A percentile compares a stretch with the other conserved stretches of the same genome.
These are phyloP conservation scores for Podaxis rugospora DNA, from an alignment of 768 basidiomycete genomes.

Conservation along the genomic window DNA sequence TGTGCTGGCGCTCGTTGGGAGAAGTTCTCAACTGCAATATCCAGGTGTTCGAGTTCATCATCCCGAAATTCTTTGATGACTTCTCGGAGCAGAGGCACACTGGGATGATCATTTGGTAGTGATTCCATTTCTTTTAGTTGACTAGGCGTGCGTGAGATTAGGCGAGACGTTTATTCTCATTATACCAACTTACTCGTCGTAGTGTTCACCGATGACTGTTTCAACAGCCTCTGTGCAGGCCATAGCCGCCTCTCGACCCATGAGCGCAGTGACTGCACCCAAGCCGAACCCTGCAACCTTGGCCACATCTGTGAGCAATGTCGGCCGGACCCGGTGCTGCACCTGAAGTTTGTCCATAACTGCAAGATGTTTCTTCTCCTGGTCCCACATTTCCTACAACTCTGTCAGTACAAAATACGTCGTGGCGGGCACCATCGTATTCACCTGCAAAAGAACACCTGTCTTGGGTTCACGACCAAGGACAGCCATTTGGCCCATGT, in stretches of 20 bases:
- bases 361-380: slow-evolving; percentile 85
- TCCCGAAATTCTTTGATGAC: slow-evolving; percentile 85
- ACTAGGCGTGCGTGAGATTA: slow-evolving; percentile 34
- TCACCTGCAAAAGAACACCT: slow-evolving; percentile 71
- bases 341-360: slow-evolving; percentile 83
- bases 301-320: slow-evolving; percentile 77
- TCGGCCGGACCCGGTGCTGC: slow-evolving; percentile 84
- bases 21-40: slow-evolving; percentile 83
- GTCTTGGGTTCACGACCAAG: slow-evolving; percentile 54
- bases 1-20: slow-evolving; percentile 91
- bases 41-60: slow-evolving; percentile 92
- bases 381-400: slow-evolving; percentile 91
- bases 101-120: slow-evolving; percentile 66
- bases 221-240: slow-evolving; percentile 98
- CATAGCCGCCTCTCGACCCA: slow-evolving; percentile 95
- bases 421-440: slow-evolving; percentile 16
- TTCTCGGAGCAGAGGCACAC: slow-evolving; percentile 66
- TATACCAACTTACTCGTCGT: slow-evolving; percentile 78
- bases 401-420: not conserved
- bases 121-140: slow-evolving; percentile 75
- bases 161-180: not conserved
- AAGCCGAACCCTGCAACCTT: slow-evolving; percentile 85
- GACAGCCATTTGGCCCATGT: slow-evolving; percentile 79
- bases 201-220: slow-evolving; percentile 97
- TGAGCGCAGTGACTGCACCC: slow-evolving; percentile 78